A percentile compares a stretch with the other conserved stretches of the same genome.
Evolutionary conservation across 805 yeast species (phyloP).

Genomic region (Ogataea glucozyma): DNA sequence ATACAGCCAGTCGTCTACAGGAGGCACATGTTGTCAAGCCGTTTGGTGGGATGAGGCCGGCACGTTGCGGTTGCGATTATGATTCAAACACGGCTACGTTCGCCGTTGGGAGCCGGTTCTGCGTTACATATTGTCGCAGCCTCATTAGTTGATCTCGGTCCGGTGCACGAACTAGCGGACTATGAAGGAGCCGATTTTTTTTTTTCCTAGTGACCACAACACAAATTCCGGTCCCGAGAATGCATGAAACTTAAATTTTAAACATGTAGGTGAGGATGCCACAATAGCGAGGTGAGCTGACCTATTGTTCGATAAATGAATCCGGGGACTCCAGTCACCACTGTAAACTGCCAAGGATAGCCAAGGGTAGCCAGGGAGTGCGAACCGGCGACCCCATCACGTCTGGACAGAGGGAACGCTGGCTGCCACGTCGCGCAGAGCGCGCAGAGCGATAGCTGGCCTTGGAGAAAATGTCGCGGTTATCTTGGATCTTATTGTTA

Average conservation of each 20-base stretch:
- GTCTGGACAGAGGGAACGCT: no score
- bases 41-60: neutral
- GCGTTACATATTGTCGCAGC: constrained; percentile 3
- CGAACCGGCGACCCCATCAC: no score
- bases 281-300: no score
- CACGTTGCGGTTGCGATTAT: neutral
- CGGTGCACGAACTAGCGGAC: no score
- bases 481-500: neutral
- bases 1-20: constrained; percentile 1
- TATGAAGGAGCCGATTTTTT: constrained; percentile 1
- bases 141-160: constrained; percentile 6
- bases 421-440: constrained; percentile 5
- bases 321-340: no score
- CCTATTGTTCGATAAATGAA: no score
- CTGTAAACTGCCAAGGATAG: no score
- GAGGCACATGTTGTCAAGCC: neutral
- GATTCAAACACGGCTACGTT: no score
- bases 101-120: no score
- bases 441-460: neutral
- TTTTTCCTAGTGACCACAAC: no score
- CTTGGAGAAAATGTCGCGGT: constrained; percentile 6
- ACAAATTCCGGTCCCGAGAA: neutral
- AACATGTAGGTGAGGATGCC: no score
- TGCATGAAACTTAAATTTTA: neutral
- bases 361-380: no score